Evolutionary conservation across 208 protist genomes (phyloP), one percentile per base, ranked within the genome.

Genomic region (Leishmania amazonensis): DNA sequence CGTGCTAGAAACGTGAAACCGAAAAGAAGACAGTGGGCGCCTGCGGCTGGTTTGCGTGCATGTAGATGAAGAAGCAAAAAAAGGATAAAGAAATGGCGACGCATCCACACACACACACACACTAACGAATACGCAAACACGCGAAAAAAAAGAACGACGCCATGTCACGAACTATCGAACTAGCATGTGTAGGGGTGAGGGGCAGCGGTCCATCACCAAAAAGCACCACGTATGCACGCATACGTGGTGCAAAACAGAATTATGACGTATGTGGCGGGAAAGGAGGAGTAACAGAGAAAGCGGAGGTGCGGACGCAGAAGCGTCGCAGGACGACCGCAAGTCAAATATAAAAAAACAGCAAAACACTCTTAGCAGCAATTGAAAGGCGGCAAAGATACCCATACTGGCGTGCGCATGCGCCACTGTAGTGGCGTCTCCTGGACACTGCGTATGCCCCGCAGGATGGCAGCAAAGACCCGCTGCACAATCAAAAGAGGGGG

Each of bases 31-130:
- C 54, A 11, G 24, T 58, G 7, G 19, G 54, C 17, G 17, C 35
- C 28, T 64, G 15, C 58, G 9, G 31, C 15, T 28, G 40, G 11
- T 49, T 28, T 8, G 24, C n/a, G 38, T 19, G 38, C n/a, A 19
- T 5, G 47, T 42, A 21, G 9, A n/a, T 21, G 64, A 24, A 49
- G 76, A 80, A 71, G 51, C 75, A 57, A 62, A 77, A 77, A 40
- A 72, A 62, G 13, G 45, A 77, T 19, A 45, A 8, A 76, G 31
- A 31, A 6, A 42, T 31, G 15, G 35, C 35, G 17, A 68, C 49
- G 70, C 0, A 31, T 7, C 13, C 21, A 19, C 35, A 74, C 15
- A 19, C 45, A 40, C 19, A 51, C 21, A 74, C 8, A 74, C 49
- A 49, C 68, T 35, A 35, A 35, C 31, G 31, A 35, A 35, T 35